Base-by-base conservation (phyloP, 768 basidiomycete genomes). In the Myochromella boudieri region DNA sequence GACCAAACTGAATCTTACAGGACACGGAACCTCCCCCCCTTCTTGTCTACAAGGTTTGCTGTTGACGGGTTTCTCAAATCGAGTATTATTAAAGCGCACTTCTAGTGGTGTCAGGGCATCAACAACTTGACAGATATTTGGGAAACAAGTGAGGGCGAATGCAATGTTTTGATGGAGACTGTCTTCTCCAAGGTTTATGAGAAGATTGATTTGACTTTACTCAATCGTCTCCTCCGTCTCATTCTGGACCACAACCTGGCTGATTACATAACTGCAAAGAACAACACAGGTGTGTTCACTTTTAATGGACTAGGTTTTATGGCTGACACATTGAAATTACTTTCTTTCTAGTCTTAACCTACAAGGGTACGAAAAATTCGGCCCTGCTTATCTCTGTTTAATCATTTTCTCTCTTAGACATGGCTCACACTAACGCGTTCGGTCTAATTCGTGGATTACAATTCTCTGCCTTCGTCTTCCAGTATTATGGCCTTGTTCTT, bases 391-490 rank as follows among this genome's bases (percentile, higher is more conserved):
- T 2, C 42, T 42, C 2, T 29, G 45, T 18, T 54, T 37, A 27
- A 41, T 55, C 38, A 52, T 43, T 9, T 39, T 18, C 2, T 41
- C 38, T 49, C 40, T 20, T 44, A 65, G 78, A 98, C 58, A 98
- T 99, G 95, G 93, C 92, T 0, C 95, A 99, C 61, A 92, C 93
- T 42, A 98, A 99, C 55, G 94, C 91, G 0, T 98, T 91, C 53
- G 97, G 97, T 63, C 78, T 99, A 51, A 98, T 98, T 53, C 88
- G 97, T 53, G 97, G 97, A 49, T 80, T 99, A 11, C 97, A 98
- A 63, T 99, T 99, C 77, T 97, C 95, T 3, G 89, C 91, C 28
- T 99, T 98, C 65, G 93, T 99, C 59, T 99, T 99, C 86, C 97
- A 98, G 72, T 95, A 93, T 70, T 95, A 98, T 61, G 95, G 95